A percentile compares a stretch with the other conserved stretches of the same genome.
These are phyloP conservation scores for Pseudohalonectria lignicola DNA, from an alignment of 2,329 filamentous ascomycete genomes.

Conservation along the genomic window DNA sequence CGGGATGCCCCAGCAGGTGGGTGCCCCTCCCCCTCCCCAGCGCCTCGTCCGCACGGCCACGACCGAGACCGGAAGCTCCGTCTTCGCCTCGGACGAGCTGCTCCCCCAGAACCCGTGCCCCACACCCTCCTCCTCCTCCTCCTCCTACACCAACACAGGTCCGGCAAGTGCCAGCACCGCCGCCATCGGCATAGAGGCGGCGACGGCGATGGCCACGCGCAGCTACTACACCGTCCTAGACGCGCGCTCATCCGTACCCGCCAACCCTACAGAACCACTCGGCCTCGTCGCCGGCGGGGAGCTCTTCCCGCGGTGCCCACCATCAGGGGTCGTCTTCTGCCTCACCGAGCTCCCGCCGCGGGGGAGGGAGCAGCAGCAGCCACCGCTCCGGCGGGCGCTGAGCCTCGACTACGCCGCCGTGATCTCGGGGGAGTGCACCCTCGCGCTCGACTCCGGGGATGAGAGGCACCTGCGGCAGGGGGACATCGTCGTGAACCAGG, in stretches of 20 bases:
- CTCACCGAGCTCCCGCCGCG: constrained; percentile 19
- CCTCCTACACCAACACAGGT: no score
- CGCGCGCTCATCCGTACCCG: constrained; percentile 16
- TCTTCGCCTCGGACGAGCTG: constrained; percentile 18
- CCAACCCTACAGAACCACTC: constrained; percentile 14
- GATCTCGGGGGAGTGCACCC: constrained; percentile 24
- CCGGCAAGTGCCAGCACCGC: no score
- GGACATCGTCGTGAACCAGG: constrained; percentile 28
- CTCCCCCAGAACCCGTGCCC: no score
- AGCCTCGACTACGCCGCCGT: constrained; percentile 28
- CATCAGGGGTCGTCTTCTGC: constrained; percentile 21
- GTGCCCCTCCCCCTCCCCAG: no score
- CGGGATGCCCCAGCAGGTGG: not conserved
- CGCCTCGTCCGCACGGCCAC: constrained; percentile 13
- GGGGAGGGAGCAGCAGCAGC: constrained; percentile 10
- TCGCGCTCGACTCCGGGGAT: constrained; percentile 27
- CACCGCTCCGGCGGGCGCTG: constrained; percentile 29
- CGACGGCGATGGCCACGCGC: no score
- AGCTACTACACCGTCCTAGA: no score
- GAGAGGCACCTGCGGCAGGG: constrained; percentile 23
- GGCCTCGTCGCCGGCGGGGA: not conserved
- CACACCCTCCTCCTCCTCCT: no score
- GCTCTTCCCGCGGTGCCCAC: constrained; percentile 24
- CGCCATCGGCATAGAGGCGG: no score
- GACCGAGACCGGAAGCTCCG: constrained; percentile 16